Evolutionary conservation across 805 yeast genomes (phyloP).

Genomic region (Pichia phayaonensis): DNA sequence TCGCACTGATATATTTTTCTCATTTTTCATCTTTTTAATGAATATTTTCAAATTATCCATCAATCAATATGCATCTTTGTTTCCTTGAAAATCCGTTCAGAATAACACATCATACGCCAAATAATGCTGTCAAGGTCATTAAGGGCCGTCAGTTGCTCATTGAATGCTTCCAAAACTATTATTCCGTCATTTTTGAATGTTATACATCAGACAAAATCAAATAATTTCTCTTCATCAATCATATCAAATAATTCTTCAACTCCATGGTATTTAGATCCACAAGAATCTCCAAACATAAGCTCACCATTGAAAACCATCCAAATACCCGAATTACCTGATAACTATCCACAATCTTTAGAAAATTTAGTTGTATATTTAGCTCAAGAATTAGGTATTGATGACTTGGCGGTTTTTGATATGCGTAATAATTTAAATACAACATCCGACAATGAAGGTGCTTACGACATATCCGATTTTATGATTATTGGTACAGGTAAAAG

Average conservation of each 20-base stretch:
- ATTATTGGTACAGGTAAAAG: conserved; percentile 72
- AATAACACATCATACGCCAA: not conserved
- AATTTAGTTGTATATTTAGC: conserved; percentile 41
- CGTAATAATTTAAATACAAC: conserved; percentile 24
- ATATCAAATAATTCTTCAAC: not conserved
- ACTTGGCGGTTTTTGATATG: conserved; percentile 59
- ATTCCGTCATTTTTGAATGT: not conserved
- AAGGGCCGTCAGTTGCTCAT: not conserved
- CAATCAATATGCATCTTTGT: not conserved
- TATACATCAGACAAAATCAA: not conserved
- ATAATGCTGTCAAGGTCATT: not conserved
- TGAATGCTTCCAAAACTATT: not conserved
- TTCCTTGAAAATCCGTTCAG: too few relatives aligned
- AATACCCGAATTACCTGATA: conserved; percentile 52
- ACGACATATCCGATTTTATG: conserved; percentile 40
- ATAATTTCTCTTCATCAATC: not conserved
- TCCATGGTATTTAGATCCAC: conserved; percentile 31
- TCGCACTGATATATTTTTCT: not conserved
- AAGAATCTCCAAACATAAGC: conserved; percentile 21
- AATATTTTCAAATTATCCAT: not conserved
- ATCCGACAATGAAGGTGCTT: conserved; percentile 23
- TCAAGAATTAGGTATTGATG: conserved; percentile 56
- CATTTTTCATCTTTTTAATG: not conserved
- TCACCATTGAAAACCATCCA: conserved; percentile 21
- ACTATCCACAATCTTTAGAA: conserved; percentile 47